These are phyloP conservation scores for Trichophyton simii DNA, from an alignment of 2,329 filamentous ascomycete genomes.

Conservation along the genomic window DNA sequence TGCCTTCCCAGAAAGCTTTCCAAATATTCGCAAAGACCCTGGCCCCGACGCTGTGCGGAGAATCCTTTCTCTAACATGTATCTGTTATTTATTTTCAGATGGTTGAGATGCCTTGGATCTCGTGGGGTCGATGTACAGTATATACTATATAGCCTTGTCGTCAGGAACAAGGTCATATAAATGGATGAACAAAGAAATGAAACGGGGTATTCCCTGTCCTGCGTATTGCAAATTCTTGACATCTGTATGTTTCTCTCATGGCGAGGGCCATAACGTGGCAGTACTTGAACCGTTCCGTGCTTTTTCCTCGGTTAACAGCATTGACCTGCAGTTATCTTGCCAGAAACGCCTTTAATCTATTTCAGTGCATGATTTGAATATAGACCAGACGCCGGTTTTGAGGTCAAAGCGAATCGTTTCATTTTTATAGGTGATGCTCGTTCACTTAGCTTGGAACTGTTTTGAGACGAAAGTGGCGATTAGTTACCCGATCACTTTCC, in stretches of 20 bases:
- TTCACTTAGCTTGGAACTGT: background rate
- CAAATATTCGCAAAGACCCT: background rate
- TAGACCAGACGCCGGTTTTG: background rate
- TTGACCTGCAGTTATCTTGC: background rate
- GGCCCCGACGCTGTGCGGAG: background rate
- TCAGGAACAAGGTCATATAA: background rate
- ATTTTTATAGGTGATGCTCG: background rate
- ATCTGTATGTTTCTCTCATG: background rate
- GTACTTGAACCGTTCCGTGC: background rate
- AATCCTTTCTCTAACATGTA: too few relatives aligned
- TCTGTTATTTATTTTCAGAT: background rate
- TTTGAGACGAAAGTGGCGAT: background rate
- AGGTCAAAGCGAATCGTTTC: background rate
- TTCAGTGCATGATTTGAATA: background rate
- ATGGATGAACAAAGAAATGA: background rate
- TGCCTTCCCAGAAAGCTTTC: background rate
- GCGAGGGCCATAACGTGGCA: background rate
- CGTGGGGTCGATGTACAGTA: background rate
- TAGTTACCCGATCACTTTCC: background rate
- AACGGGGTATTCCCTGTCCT: background rate
- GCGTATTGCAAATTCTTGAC: background rate
- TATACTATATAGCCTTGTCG: background rate
- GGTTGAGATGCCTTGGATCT: background rate
- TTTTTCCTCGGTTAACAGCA: background rate
- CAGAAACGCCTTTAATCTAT: background rate